phyloP scores from a whole-genome alignment of 192 early-diverging fungal species.

The Coemansia sp. region DNA sequence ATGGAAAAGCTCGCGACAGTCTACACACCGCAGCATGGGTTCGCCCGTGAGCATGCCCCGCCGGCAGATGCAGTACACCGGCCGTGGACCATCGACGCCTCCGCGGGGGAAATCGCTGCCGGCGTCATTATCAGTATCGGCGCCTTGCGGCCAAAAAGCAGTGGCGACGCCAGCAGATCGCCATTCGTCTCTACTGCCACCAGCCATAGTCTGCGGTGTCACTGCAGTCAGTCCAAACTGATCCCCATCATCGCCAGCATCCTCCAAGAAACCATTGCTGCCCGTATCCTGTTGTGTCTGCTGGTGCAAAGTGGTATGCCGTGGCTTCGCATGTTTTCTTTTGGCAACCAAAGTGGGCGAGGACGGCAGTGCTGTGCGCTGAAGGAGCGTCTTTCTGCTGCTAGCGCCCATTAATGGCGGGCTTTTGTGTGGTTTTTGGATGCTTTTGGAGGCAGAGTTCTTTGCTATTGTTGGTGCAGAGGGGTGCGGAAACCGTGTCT shows the following conservation, averaged over 20 bases:
- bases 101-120: slow-evolving; percentile 4
- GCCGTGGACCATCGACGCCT: slow-evolving; percentile 8
- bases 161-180: too few species aligned
- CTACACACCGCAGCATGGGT: slow-evolving; percentile 21
- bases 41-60: slow-evolving; percentile 3
- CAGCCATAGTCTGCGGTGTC: slow-evolving; percentile 7
- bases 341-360: neutral
- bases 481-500: slow-evolving; percentile 48
- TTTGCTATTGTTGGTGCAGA: slow-evolving; percentile 47
- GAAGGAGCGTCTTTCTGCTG: neutral
- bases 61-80: slow-evolving; percentile 19
- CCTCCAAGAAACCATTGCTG: neutral
- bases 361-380: slow-evolving; percentile 1
- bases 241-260: neutral
- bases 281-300: neutral
- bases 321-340: neutral
- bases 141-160: too few species aligned
- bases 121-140: slow-evolving; percentile 1
- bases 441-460: neutral
- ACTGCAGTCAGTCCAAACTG: too few species aligned
- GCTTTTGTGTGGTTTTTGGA: neutral
- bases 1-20: slow-evolving; percentile 31
- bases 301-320: neutral
- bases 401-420: neutral
- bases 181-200: neutral